These are phyloP conservation scores for Podospora comata DNA, from an alignment of 495 filamentous ascomycete genomes.

Conservation along the genomic window DNA sequence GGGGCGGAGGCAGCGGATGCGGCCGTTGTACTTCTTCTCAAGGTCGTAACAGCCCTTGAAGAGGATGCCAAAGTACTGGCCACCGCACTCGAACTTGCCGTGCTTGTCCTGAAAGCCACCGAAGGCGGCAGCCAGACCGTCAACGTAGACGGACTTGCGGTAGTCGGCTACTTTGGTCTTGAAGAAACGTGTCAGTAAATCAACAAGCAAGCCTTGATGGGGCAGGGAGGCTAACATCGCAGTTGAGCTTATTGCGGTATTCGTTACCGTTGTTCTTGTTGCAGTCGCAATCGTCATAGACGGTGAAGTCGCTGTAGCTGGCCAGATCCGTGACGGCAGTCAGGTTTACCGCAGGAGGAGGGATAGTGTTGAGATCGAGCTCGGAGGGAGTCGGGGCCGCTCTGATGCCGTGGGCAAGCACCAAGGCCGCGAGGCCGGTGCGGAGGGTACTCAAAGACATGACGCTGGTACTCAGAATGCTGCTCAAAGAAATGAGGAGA, in stretches of 20 bases:
- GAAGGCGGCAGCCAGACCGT: conserved; percentile 21
- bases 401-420: conserved; percentile 11
- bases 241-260: conserved; percentile 19
- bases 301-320: conserved; percentile 9
- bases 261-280: conserved; percentile 16
- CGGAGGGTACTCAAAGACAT: conserved; percentile 22
- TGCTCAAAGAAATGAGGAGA: conserved; percentile 3
- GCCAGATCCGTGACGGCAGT: conserved; percentile 7
- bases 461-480: background rate
- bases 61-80: conserved; percentile 23
- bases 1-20: conserved; percentile 21
- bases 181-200: conserved; percentile 1
- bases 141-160: conserved; percentile 20
- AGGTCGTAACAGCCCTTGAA: conserved; percentile 20
- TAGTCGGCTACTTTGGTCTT: conserved; percentile 15
- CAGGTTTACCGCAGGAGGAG: conserved; percentile 10
- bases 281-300: conserved; percentile 21
- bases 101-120: conserved; percentile 14
- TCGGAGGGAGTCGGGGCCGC: conserved; percentile 16
- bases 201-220: background rate
- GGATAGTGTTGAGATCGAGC: background rate
- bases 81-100: conserved; percentile 19
- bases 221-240: conserved; percentile 19
- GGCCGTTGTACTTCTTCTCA: conserved; percentile 16
- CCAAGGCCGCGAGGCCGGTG: conserved; percentile 20